phyloP scores from a whole-genome alignment of 2,329 filamentous ascomycete genomes.

The Colletotrichum eremochloae region DNA sequence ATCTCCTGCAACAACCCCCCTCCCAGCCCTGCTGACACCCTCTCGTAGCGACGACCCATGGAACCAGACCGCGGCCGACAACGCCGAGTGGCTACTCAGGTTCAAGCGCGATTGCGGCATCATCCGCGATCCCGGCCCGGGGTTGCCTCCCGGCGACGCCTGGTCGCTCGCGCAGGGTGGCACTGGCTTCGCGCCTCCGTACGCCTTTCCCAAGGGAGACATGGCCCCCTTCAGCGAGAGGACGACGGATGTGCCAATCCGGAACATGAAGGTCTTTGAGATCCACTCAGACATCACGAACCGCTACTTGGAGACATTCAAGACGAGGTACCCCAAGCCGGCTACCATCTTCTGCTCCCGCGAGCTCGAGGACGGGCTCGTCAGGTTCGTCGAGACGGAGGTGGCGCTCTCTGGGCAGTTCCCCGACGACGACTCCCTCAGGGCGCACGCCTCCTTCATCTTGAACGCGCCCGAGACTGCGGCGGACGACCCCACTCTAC shows the following conservation, averaged over 20 bases:
- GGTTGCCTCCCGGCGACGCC: slow-evolving; percentile 56
- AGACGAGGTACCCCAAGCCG: slow-evolving; percentile 59
- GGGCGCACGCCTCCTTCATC: slow-evolving; percentile 62
- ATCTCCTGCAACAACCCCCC: not conserved
- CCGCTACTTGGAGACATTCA: slow-evolving; percentile 61
- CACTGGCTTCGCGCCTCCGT: slow-evolving; percentile 69
- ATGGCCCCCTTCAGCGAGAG: slow-evolving; percentile 37
- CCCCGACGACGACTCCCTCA: slow-evolving; percentile 63
- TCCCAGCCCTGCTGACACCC: slow-evolving; percentile 43
- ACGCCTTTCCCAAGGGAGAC: slow-evolving; percentile 59
- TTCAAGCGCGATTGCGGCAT: slow-evolving; percentile 73
- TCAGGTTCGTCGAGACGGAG: slow-evolving; percentile 60
- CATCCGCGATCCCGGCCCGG: slow-evolving; percentile 63
- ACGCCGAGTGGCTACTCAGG: slow-evolving; percentile 72
- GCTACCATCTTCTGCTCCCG: slow-evolving; percentile 69
- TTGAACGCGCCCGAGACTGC: slow-evolving; percentile 61
- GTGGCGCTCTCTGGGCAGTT: slow-evolving; percentile 55
- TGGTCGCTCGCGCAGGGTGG: slow-evolving; percentile 67
- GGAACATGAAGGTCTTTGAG: slow-evolving; percentile 57
- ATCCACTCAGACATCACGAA: slow-evolving; percentile 61
- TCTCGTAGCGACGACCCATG: slow-evolving; percentile 69
- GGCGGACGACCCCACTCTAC: slow-evolving; percentile 66
- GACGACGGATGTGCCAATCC: slow-evolving; percentile 50
- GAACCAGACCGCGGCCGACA: slow-evolving; percentile 75
- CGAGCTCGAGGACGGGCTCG: slow-evolving; percentile 68